Evolutionary conservation across 2,329 filamentous ascomycete genomes (phyloP).

Genomic region (Trichoderma koningii): DNA sequence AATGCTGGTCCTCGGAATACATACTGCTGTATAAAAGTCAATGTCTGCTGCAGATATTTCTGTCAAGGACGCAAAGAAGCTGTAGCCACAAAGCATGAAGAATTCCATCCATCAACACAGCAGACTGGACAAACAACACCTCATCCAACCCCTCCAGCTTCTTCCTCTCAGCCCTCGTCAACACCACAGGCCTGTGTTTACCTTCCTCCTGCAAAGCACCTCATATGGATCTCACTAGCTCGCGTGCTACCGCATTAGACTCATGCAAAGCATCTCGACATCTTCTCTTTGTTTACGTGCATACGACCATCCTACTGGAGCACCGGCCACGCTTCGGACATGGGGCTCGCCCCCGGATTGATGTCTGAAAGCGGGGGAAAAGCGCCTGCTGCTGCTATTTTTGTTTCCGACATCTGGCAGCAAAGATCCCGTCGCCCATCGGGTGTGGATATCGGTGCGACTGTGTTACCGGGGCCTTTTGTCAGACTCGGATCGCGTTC

Average conservation of each 20-base stretch:
- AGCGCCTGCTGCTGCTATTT: background rate
- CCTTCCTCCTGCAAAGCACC: background rate
- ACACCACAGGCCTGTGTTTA: background rate
- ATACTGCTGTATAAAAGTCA: no score
- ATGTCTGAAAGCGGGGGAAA: background rate
- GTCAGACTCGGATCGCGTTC: background rate
- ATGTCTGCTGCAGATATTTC: no score
- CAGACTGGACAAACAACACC: background rate
- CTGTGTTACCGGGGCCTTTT: constrained; percentile 6
- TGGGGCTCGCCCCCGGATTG: background rate
- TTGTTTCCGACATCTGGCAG: no score
- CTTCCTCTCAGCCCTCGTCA: background rate
- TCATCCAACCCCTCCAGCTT: no score
- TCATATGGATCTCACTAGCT: background rate
- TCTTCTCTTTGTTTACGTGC: constrained; percentile 10
- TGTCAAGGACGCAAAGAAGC: no score
- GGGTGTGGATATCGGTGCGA: constrained; percentile 5
- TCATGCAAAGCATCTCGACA: constrained; percentile 24
- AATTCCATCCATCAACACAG: background rate
- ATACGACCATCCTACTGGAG: constrained; percentile 14
- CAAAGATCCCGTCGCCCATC: constrained; percentile 20
- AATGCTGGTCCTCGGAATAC: no score
- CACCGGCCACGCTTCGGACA: constrained; percentile 1
- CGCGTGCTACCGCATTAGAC: constrained; percentile 13
- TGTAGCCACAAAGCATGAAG: no score